Conservation (phyloP, 2,329 filamentous ascomycete species). For the Penicillium hesseltinei region DNA sequence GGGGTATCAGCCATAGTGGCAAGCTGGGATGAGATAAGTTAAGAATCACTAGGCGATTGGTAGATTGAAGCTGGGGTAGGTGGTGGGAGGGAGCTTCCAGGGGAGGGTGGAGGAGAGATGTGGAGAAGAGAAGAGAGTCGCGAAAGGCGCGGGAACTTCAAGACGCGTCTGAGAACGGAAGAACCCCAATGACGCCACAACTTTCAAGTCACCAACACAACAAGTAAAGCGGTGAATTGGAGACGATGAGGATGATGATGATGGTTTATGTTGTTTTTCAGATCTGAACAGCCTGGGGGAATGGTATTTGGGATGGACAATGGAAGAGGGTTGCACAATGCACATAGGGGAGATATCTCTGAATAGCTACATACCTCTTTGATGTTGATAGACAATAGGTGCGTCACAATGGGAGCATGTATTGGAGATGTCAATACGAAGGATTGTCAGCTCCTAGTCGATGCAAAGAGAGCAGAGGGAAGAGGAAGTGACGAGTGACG, state of each 20-base stretch:
- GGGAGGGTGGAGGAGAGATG: constrained; percentile 22
- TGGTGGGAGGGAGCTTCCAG: constrained; percentile 21
- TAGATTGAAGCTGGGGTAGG: constrained; percentile 14
- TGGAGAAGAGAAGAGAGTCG: constrained; percentile 30
- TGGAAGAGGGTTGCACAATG: neutral
- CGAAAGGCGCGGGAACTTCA: constrained; percentile 28
- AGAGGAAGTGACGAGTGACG: neutral
- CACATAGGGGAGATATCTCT: neutral
- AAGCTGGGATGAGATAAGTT: constrained; percentile 12
- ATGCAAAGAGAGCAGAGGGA: no score
- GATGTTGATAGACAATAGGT: neutral
- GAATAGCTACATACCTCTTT: neutral
- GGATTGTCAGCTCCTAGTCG: neutral
- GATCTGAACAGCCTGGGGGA: neutral
- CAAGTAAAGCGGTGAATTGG: neutral
- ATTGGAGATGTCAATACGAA: neutral
- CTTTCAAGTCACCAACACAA: constrained; percentile 1
- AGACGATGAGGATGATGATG: neutral
- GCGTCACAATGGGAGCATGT: neutral
- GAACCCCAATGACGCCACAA: constrained; percentile 25
- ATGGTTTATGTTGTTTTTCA: neutral
- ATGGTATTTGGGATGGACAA: neutral
- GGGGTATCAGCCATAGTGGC: constrained; percentile 41
- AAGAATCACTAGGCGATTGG: constrained; percentile 15
- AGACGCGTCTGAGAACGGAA: constrained; percentile 27